phyloP scores from a whole-genome alignment of 371 early-diverging fungal species.

The Zychaea mexicana region DNA sequence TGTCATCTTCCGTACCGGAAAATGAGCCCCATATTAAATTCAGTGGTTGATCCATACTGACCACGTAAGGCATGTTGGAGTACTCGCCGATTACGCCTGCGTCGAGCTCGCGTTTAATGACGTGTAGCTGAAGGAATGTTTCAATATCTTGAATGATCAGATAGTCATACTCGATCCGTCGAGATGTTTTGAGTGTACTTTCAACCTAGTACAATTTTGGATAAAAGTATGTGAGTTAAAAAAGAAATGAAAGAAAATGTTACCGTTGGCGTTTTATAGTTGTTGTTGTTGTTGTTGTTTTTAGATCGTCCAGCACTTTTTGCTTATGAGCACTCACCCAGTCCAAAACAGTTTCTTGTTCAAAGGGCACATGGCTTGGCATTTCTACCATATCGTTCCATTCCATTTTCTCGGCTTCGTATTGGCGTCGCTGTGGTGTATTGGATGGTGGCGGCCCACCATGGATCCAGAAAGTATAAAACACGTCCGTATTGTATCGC shows the following conservation, averaged over 20 bases:
- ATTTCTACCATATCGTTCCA: constrained; percentile 44
- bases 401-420: constrained; percentile 60
- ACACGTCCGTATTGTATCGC: constrained; percentile 35
- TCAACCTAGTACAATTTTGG: constrained; percentile 17
- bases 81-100: constrained; percentile 27
- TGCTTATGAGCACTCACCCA: constrained; percentile 32
- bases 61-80: constrained; percentile 24
- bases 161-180: constrained; percentile 31
- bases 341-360: constrained; percentile 28
- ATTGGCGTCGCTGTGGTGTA: constrained; percentile 37
- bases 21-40: constrained; percentile 36
- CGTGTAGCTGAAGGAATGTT: constrained; percentile 30
- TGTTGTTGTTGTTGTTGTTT: too few species aligned
- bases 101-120: constrained; percentile 27
- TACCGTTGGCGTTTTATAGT: too few species aligned
- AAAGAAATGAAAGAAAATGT: not conserved
- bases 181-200: constrained; percentile 3
- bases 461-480: constrained; percentile 56
- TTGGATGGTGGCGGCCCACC: constrained; percentile 34
- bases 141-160: constrained; percentile 41
- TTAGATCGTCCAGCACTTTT: too few species aligned
- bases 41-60: constrained; percentile 20
- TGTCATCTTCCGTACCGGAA: constrained; percentile 10
- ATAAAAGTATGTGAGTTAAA: not conserved
- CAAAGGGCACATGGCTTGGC: constrained; percentile 19